These are phyloP conservation scores for Vitis vinifera DNA, from an alignment of 164 flowering plant species.

Conservation along the genomic window DNA sequence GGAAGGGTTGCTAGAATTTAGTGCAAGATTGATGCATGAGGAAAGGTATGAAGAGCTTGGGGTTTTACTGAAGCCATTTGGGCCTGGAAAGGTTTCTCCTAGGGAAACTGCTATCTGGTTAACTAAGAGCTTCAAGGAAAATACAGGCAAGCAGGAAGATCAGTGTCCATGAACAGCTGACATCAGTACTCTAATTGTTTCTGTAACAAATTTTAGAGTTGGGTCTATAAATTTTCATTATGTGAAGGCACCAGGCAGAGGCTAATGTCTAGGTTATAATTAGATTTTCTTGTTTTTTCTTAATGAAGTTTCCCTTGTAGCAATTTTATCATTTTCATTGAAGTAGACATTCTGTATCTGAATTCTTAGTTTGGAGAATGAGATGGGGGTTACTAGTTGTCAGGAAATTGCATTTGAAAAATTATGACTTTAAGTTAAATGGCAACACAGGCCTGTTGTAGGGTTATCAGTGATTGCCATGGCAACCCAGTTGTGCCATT, in stretches of 20 bases:
- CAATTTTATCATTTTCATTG: conserved; percentile 2
- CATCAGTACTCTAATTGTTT: conserved; percentile 7
- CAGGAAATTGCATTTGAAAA: neutral
- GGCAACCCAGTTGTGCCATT: too few relatives aligned
- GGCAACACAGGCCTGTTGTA: too few relatives aligned
- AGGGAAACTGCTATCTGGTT: conserved; percentile 99
- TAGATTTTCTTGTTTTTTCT: neutral
- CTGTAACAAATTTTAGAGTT: conserved; percentile 2
- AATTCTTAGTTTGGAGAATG: neutral
- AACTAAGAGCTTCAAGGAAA: conserved; percentile 92
- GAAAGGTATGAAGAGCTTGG: conserved; percentile 87
- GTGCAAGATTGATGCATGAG: conserved; percentile 85
- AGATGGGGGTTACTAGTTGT: conserved; percentile 1
- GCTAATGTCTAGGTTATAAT: conserved; percentile 6
- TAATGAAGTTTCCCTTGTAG: neutral
- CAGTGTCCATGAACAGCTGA: neutral
- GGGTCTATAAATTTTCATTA: neutral
- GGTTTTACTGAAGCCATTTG: conserved; percentile 89
- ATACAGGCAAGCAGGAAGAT: conserved; percentile 34
- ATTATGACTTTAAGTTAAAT: neutral
- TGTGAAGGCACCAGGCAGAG: conserved; percentile 7
- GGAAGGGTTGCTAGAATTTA: conserved; percentile 95
- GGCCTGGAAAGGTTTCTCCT: conserved; percentile 92
- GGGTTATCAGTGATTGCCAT: too few relatives aligned
- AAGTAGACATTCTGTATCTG: neutral